Evolutionary conservation across 352 stramenopile species (phyloP), one percentile per base, ranked within the genome.

Genomic region (Phytophthora quininea): DNA sequence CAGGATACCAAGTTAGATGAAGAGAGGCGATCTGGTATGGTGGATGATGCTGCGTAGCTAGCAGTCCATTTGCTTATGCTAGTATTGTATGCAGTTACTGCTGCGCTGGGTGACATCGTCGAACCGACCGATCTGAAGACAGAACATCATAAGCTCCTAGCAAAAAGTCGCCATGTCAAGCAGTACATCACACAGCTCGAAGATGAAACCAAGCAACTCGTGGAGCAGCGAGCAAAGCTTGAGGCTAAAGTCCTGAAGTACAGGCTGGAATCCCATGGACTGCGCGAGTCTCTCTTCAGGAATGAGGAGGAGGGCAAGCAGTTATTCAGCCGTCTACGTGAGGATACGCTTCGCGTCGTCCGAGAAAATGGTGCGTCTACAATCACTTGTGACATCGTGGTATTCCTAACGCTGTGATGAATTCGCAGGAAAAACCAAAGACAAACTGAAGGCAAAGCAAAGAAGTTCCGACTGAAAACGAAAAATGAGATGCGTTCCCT

Each of bases 401-500:
- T 15, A 32, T 45, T n/a, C 29, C 11, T 47, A 33, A 29, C 24
- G 14, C 30, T 40, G 15, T 2, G 11, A 40, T 7, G 6, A 54
- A 30, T 19, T 52, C 2, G 4, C 55, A 88, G 79, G 62, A 56
- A 74, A 74, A 24, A 52, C 77, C 9, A 62, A 76, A 49, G 37
- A 51, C 15, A 84, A 84, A 43, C 50, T 88, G 24, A 83, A 84
- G 37, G 54, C 58, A 4, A 84, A 88, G 51, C 67, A 73, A 37
- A 72, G 42, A 86, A 77, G 31, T 74, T 76, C 61, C 72, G 74
- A 2, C 48, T 73, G 15, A 82, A 84, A 54, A 71, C 67, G 7
- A 83, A 78, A 38, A 80, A 83, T 43, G 74, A 88, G 54, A 79
- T 81, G 33, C 63, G 54, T 40, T 86, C 77, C 1, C 54, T 88